phyloP scores from a whole-genome alignment of 805 yeast genomes.

The Metschnikowia matae region DNA sequence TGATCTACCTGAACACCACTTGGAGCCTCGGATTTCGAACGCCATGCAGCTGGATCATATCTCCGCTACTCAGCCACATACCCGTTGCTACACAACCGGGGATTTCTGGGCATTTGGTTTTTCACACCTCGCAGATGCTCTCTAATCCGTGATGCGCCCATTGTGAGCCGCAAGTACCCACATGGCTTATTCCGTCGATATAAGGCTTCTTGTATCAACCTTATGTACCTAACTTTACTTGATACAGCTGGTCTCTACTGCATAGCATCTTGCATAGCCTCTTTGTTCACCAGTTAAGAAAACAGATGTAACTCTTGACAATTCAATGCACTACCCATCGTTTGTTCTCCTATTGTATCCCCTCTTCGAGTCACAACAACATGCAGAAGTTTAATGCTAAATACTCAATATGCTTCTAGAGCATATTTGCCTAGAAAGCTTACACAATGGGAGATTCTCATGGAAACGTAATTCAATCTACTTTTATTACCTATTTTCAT shows the following conservation, averaged over 20 bases:
- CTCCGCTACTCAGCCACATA: neutral
- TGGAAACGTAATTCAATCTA: neutral
- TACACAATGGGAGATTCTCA: neutral
- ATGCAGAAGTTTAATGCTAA: neutral
- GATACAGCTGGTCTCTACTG: neutral
- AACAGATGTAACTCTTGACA: neutral
- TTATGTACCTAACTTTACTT: neutral
- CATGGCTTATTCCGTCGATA: neutral
- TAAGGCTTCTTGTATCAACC: neutral
- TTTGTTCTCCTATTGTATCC: neutral
- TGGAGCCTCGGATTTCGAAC: neutral
- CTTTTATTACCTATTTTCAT: neutral
- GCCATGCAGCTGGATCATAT: neutral
- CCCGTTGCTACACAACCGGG: neutral
- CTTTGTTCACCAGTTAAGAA: neutral
- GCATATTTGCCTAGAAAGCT: neutral
- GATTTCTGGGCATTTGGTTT: neutral
- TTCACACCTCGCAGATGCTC: neutral
- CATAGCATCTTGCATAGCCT: neutral
- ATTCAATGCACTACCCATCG: neutral
- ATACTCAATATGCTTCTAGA: neutral
- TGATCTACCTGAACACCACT: neutral
- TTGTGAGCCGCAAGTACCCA: neutral
- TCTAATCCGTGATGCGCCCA: neutral
- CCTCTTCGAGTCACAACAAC: neutral